A percentile compares a stretch with the other conserved stretches of the same genome.
These are phyloP conservation scores for Phytopythium vexans DNA, from an alignment of 352 stramenopile species.

Conservation along the genomic window DNA sequence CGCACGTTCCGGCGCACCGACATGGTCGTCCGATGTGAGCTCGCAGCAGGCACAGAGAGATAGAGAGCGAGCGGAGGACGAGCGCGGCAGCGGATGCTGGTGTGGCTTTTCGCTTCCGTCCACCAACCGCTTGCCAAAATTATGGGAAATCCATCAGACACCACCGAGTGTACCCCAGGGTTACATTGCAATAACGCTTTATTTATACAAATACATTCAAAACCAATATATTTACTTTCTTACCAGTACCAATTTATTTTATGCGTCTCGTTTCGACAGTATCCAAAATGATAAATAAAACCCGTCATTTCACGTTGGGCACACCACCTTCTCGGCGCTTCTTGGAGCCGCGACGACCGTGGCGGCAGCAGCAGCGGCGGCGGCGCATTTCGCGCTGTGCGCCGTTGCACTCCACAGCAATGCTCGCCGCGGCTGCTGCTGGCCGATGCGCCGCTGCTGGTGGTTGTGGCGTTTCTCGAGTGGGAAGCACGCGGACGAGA, in stretches of 20 bases:
- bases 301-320: neutral
- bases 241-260: no score
- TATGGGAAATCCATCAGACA: no score
- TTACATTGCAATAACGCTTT: no score
- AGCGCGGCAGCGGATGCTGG: neutral
- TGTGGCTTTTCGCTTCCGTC: conserved; percentile 2
- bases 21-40: conserved; percentile 30
- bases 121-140: conserved; percentile 7
- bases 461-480: conserved; percentile 28
- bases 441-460: neutral
- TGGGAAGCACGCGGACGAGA: conserved; percentile 21
- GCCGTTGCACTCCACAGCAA: no score
- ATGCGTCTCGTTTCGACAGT: no score
- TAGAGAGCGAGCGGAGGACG: neutral
- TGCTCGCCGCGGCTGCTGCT: neutral
- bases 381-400: no score
- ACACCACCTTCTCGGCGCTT: no score
- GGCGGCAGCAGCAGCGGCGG: no score
- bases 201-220: no score
- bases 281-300: neutral
- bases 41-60: neutral
- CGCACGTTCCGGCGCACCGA: conserved; percentile 94
- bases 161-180: no score
- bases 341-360: no score
- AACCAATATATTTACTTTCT: no score